These are phyloP conservation scores for Cladosporium colombiae DNA, from an alignment of 2,329 filamentous ascomycete genomes.

Conservation along the genomic window DNA sequence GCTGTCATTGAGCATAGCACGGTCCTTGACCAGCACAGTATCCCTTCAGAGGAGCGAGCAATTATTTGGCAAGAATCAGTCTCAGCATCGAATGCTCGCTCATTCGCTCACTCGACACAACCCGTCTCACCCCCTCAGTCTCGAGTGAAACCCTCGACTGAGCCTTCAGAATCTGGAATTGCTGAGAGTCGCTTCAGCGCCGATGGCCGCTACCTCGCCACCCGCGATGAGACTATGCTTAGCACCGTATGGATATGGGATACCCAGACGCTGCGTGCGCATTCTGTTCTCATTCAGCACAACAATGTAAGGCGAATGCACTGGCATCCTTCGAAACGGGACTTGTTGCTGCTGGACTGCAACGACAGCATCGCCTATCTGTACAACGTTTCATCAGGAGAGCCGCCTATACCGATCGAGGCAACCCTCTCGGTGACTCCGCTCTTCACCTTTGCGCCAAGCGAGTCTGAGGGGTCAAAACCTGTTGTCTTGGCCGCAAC, in stretches of 20 bases:
- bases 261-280: conserved; percentile 39
- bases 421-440: conserved; percentile 21
- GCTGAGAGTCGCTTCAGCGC: conserved; percentile 34
- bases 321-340: conserved; percentile 45
- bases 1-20: conserved; percentile 35
- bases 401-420: conserved; percentile 27
- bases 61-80: conserved; percentile 36
- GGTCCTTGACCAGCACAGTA: conserved; percentile 30
- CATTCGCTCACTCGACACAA: conserved; percentile 31
- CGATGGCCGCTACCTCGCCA: conserved; percentile 33
- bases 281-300: conserved; percentile 48
- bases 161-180: conserved; percentile 39
- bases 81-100: conserved; percentile 32
- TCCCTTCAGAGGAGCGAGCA: conserved; percentile 22
- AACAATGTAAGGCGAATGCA: conserved; percentile 44
- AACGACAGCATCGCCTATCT: conserved; percentile 43
- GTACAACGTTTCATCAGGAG: conserved; percentile 33
- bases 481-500: conserved; percentile 41
- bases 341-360: conserved; percentile 46
- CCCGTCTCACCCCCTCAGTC: conserved; percentile 35
- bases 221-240: conserved; percentile 35
- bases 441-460: conserved; percentile 26
- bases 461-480: conserved; percentile 25
- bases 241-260: conserved; percentile 53
- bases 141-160: conserved; percentile 27